phyloP scores from a whole-genome alignment of 805 yeast species.

The Candida anglica region DNA sequence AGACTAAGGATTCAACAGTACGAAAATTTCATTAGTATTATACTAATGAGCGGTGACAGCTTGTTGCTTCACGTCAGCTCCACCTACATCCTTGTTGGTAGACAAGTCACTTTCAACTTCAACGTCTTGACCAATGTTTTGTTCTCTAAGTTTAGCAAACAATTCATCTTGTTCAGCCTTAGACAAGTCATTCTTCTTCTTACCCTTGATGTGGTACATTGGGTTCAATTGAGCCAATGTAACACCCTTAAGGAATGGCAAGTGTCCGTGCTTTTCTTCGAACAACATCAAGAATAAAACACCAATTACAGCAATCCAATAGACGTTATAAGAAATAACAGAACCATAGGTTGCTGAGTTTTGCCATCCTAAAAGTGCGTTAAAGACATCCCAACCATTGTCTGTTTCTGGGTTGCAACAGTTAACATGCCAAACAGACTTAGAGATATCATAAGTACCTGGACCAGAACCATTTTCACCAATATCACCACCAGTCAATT shows the following conservation, averaged over 20 bases:
- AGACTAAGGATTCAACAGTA: too few species aligned
- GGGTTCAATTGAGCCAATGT: conserved; percentile 29
- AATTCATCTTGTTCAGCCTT: conserved; percentile 50
- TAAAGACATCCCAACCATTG: conserved; percentile 94
- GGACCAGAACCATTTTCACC: conserved; percentile 87
- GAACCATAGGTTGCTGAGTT: conserved; percentile 91
- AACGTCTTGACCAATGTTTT: conserved; percentile 6
- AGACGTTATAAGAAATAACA: conserved; percentile 76
- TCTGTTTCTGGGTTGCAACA: conserved; percentile 90
- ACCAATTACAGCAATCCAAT: conserved; percentile 70
- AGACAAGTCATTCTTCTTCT: conserved; percentile 44
- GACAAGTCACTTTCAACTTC: too few species aligned
- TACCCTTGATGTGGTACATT: conserved; percentile 29
- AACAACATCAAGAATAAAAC: conserved; percentile 57
- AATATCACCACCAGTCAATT: conserved; percentile 84
- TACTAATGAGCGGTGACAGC: too few species aligned
- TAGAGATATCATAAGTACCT: conserved; percentile 78
- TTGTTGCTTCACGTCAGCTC: too few species aligned
- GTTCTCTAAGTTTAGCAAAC: conserved; percentile 30
- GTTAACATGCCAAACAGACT: conserved; percentile 91
- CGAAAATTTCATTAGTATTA: too few species aligned
- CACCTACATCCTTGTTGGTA: too few species aligned
- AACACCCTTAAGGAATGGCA: conserved; percentile 54
- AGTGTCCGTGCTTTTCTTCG: conserved; percentile 77
- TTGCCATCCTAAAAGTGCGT: conserved; percentile 92